Base-by-base conservation (phyloP, 2,329 filamentous ascomycete species). In the Penicillium sp. region DNA sequence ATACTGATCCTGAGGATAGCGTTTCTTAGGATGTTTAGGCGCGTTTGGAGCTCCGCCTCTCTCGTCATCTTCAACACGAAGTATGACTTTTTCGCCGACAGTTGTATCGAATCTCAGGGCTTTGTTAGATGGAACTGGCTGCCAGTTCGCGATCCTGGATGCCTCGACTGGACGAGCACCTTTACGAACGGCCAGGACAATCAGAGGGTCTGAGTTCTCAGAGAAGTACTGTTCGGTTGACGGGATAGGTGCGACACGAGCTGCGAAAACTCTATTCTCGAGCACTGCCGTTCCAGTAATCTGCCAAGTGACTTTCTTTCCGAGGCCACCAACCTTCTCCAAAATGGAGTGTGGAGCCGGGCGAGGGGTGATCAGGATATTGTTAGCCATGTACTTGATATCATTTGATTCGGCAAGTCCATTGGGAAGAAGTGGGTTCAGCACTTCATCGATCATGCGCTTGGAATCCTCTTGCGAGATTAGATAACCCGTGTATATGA, bases 401-500 rank as follows among this genome's bases (percentile, higher is more conserved):
- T 96, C 90, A 52, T 84, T 82, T 50, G 75, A 75, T 48, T 89
- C 86, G 27, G 86, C 80, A 53, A 86, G 77, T 56, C 83, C 82
- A 4, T 79, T 69, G 4, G 88, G 88, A 21, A 91, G 78, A 51
- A 86, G 75, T 29, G 87, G 86, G n/a, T 68, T 70, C 58, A 78
- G 63, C 46, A 96, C 81, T 49, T 73, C 66, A 6, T 84, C 82
- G 55, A 90, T 83, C 37, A 98, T 80, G 54, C 84, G 86, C 68
- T 90, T 84, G 2, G 88, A 88, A 72, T 95, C 90, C 26, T 84
- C 80, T 48, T 86, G 80, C 41, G 82, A 82, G 63, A 99, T 88
- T 75, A 96, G 85, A 75, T 99, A 98, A 49, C 91, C 91, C 1
- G 95, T 97, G 76, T 93, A 97, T 75, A 92, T 91, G 49, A 96